Conservation (phyloP, 371 early-diverging fungal genomes). For the Catenaria anguillulae region DNA sequence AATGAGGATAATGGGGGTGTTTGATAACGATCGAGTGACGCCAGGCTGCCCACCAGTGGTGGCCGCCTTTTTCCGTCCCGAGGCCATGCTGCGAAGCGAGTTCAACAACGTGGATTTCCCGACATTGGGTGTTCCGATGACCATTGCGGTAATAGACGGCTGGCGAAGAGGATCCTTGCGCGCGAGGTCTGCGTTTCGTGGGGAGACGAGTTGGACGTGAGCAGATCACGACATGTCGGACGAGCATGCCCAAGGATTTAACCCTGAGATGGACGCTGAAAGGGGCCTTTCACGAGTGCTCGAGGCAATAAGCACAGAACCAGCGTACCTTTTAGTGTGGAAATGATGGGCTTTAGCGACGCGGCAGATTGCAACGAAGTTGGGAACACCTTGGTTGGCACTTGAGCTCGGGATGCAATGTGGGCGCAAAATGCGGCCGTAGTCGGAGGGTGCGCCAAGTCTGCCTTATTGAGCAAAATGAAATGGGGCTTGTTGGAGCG, state of each 20-base stretch:
- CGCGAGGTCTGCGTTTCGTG: no score
- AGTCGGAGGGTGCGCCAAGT: constrained; percentile 53
- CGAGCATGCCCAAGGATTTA: no score
- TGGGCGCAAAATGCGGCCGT: not conserved
- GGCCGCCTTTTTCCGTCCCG: constrained; percentile 58
- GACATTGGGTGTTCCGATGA: constrained; percentile 92
- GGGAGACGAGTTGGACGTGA: no score
- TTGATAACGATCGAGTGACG: constrained; percentile 66
- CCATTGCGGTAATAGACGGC: constrained; percentile 47
- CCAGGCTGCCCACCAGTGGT: constrained; percentile 77
- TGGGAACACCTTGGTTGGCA: no score
- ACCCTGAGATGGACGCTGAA: no score
- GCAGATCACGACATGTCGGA: no score
- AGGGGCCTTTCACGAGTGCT: no score
- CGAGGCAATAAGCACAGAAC: no score
- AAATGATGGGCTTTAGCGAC: no score
- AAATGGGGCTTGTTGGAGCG: constrained; percentile 37
- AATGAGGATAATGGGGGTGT: constrained; percentile 59
- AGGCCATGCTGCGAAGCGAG: constrained; percentile 54
- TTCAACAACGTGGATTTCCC: constrained; percentile 90
- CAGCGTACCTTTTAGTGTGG: no score
- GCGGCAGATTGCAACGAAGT: no score
- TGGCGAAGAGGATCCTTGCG: constrained; percentile 17
- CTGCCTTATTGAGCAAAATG: constrained; percentile 83
- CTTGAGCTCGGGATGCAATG: no score